These are phyloP conservation scores for Epichloe sp. DNA, from an alignment of 2,329 filamentous ascomycete genomes.

Conservation along the genomic window DNA sequence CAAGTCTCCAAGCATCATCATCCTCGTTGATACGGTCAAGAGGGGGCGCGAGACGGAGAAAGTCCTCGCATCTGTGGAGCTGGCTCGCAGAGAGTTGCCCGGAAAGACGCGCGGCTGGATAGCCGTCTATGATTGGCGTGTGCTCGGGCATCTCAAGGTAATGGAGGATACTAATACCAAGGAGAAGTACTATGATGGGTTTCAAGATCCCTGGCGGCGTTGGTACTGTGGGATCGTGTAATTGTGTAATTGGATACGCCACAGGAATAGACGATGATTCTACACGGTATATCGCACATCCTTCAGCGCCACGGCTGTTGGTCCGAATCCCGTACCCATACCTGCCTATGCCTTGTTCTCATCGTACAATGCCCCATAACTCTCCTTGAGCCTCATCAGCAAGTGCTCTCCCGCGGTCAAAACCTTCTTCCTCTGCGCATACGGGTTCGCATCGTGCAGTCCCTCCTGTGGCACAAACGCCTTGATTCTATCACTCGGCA, in stretches of 20 bases:
- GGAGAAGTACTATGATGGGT: slow-evolving; percentile 21
- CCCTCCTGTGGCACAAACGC: slow-evolving; percentile 22
- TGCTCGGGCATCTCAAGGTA: slow-evolving; percentile 27
- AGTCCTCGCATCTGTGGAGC: slow-evolving; percentile 22
- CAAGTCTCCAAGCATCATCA: slow-evolving; percentile 1
- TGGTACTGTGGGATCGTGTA: slow-evolving; percentile 32
- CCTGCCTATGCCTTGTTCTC: slow-evolving; percentile 16
- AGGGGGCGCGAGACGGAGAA: slow-evolving; percentile 16
- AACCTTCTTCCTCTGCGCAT: slow-evolving; percentile 40
- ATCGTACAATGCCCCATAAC: slow-evolving; percentile 42
- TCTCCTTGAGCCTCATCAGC: slow-evolving; percentile 45
- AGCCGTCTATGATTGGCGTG: slow-evolving; percentile 33
- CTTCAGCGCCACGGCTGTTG: neutral
- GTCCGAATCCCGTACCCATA: neutral
- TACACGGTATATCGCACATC: too few relatives aligned
- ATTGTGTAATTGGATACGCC: neutral
- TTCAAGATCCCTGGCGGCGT: slow-evolving; percentile 28
- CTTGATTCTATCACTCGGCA: slow-evolving; percentile 46
- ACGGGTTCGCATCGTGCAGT: slow-evolving; percentile 27
- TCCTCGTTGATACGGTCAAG: slow-evolving; percentile 29
- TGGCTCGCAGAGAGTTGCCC: slow-evolving; percentile 14
- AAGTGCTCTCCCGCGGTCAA: slow-evolving; percentile 53
- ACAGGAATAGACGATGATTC: too few relatives aligned
- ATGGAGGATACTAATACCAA: slow-evolving; percentile 21
- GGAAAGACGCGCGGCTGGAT: slow-evolving; percentile 23